These are phyloP conservation scores for Phaeosphaeriaceae sp. DNA, from an alignment of 2,329 filamentous ascomycete species.

Conservation along the genomic window DNA sequence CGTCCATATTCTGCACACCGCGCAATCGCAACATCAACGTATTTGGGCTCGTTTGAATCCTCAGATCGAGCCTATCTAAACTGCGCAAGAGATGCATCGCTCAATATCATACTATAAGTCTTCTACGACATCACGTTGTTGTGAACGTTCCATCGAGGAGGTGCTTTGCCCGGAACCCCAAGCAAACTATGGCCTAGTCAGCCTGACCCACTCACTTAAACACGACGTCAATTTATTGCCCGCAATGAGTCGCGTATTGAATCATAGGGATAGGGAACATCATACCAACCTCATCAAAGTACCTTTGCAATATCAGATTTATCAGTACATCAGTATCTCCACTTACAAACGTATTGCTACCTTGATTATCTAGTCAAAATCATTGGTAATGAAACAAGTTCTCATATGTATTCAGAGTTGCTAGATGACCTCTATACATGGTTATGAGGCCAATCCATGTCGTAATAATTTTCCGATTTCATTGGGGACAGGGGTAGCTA, in stretches of 20 bases:
- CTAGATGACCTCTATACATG: too few relatives aligned
- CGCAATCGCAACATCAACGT: conserved; percentile 55
- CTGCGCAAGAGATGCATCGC: conserved; percentile 15
- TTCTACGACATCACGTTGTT: conserved; percentile 12
- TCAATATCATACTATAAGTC: conserved; percentile 8
- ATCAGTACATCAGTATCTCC: not conserved
- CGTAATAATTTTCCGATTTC: not conserved
- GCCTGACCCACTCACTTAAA: conserved; percentile 42
- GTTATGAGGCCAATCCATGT: not conserved
- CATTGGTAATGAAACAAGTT: too few relatives aligned
- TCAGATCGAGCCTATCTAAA: conserved; percentile 25
- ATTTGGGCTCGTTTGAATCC: conserved; percentile 71
- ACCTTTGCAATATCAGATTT: too few relatives aligned
- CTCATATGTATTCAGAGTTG: too few relatives aligned
- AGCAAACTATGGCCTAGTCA: conserved; percentile 29
- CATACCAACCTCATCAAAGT: not conserved
- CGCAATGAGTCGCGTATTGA: conserved; percentile 15
- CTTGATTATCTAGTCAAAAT: too few relatives aligned
- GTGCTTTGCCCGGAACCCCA: conserved; percentile 36
- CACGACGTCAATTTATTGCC: conserved; percentile 14
- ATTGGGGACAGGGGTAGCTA: too few relatives aligned
- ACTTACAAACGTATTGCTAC: not conserved
- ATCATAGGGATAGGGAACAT: not conserved
- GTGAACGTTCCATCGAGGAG: conserved; percentile 17
- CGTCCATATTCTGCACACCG: conserved; percentile 33